phyloP scores from a whole-genome alignment of 345 rosid genomes.

The Iberis pinnata region DNA sequence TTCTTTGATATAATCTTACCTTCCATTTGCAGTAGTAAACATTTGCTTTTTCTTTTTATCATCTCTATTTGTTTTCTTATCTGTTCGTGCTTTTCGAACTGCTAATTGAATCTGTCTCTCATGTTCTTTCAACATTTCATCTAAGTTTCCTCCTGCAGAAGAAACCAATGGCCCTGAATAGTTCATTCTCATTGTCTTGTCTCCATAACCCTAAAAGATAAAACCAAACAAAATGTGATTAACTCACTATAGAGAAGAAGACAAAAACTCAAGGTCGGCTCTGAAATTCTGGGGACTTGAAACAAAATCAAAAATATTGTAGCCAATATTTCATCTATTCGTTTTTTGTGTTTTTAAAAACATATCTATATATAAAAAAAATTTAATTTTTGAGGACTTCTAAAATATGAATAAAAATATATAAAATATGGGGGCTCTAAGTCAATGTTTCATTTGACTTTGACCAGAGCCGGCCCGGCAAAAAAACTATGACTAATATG shows the following conservation, averaged over 20 bases:
- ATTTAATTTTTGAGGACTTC: too few species aligned
- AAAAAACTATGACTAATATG: too few species aligned
- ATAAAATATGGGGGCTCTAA: too few species aligned
- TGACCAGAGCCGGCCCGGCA: too few species aligned
- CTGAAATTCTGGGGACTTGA: too few species aligned
- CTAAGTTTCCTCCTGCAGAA: constrained; percentile 58
- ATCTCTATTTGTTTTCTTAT: constrained; percentile 39
- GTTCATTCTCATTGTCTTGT: constrained; percentile 42
- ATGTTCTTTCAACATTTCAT: constrained; percentile 85
- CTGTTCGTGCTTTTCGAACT: constrained; percentile 63
- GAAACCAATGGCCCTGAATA: constrained; percentile 69
- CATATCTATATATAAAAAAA: too few species aligned
- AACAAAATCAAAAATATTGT: too few species aligned
- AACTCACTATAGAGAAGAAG: constrained; percentile 12
- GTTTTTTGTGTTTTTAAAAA: too few species aligned
- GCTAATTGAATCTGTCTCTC: constrained; percentile 75
- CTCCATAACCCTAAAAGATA: constrained; percentile 29
- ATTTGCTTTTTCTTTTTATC: constrained; percentile 18
- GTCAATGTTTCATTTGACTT: too few species aligned
- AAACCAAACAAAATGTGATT: not conserved
- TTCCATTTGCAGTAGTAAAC: constrained; percentile 24
- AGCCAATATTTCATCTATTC: too few species aligned
- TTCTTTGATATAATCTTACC: constrained; percentile 12
- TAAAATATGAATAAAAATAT: too few species aligned
- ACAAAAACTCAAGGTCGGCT: too few species aligned